Base-by-base conservation (phyloP, 2,329 filamentous ascomycete species). In the Trichoderma polysporum region DNA sequence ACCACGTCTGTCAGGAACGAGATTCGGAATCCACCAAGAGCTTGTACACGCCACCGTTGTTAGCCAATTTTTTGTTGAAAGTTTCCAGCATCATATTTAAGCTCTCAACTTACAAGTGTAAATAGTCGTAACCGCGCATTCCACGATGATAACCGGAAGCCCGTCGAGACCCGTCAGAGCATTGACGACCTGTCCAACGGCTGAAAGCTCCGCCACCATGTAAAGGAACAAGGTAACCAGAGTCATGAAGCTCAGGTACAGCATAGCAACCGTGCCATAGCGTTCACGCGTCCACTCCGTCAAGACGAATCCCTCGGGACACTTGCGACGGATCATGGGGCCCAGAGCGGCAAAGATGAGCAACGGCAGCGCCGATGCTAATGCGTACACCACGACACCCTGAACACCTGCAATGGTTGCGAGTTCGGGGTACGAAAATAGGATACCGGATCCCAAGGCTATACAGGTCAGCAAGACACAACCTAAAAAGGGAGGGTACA, bases 1-100 rank as follows among this genome's bases (percentile, higher is more conserved):
- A 94, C 84, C 74, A 91, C 91, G 78, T 95, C 92, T 9, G 92
- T 95, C 63, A 94, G 79, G 78, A 95, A 94, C 1, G 91, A 94
- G 68, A 95, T 91, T 69, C 87, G 88, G 83, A 95, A 95, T 3
- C 92, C 92, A 64, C 92, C 92, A 10, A 94, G 81, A 3, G 91
- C 90, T 92, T 67, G 9, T n/a, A 2, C n/a, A 10, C 17, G 58
- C 70, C 41, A 17, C 13, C 63, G 66, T n/a, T 35, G 59, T 13
- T 6, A 50, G 15, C 45, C 19, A 53, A n/a, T n/a, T n/a, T n/a
- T n/a, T n/a, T n/a, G n/a, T n/a, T n/a, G n/a, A n/a, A n/a, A n/a
- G n/a, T n/a, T n/a, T n/a, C n/a, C n/a, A n/a, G 13, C 6, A 56
- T 33, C 39, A 54, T 5, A 31, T 5, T 4, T 19, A 15, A 52